These are phyloP conservation scores for Hanseniaspora vineae DNA, from an alignment of 805 yeast species.

Conservation along the genomic window DNA sequence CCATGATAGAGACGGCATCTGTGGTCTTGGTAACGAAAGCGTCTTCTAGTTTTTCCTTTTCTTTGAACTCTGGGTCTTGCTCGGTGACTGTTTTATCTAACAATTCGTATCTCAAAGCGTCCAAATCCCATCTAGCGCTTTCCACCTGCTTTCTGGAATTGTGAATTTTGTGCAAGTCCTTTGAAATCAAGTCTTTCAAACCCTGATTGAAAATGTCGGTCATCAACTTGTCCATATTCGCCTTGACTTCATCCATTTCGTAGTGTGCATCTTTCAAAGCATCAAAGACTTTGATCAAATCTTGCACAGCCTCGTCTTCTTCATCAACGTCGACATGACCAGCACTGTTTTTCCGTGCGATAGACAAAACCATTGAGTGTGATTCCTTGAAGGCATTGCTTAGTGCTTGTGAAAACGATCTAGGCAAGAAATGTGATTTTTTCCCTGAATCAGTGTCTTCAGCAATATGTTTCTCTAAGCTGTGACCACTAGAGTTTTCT, in stretches of 20 bases:
- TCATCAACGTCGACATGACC: slow-evolving; percentile 26
- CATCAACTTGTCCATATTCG: slow-evolving; percentile 56
- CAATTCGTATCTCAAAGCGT: slow-evolving; percentile 50
- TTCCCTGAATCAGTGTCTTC: neutral
- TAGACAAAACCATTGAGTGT: slow-evolving; percentile 22
- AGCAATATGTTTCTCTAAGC: neutral
- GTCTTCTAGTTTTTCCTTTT: slow-evolving; percentile 54
- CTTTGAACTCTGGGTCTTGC: slow-evolving; percentile 24
- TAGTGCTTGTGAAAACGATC: slow-evolving; percentile 63
- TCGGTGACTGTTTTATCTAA: slow-evolving; percentile 22
- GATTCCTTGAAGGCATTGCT: slow-evolving; percentile 42
- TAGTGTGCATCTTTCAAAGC: slow-evolving; percentile 40
- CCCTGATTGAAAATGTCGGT: slow-evolving; percentile 45
- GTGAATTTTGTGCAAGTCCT: slow-evolving; percentile 47
- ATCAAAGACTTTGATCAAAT: slow-evolving; percentile 30
- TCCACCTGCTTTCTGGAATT: slow-evolving; percentile 58
- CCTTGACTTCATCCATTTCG: slow-evolving; percentile 54
- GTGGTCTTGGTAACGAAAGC: slow-evolving; percentile 71
- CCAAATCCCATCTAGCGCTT: slow-evolving; percentile 55
- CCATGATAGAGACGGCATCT: slow-evolving; percentile 68
- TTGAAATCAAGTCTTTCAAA: slow-evolving; percentile 38
- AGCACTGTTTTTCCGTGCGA: slow-evolving; percentile 8
- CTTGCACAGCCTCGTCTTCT: slow-evolving; percentile 37
- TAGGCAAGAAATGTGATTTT: slow-evolving; percentile 31
- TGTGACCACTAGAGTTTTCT: slow-evolving; percentile 9